phyloP scores from a whole-genome alignment of 345 rosid species.

The Hibiscus mutabilis region DNA sequence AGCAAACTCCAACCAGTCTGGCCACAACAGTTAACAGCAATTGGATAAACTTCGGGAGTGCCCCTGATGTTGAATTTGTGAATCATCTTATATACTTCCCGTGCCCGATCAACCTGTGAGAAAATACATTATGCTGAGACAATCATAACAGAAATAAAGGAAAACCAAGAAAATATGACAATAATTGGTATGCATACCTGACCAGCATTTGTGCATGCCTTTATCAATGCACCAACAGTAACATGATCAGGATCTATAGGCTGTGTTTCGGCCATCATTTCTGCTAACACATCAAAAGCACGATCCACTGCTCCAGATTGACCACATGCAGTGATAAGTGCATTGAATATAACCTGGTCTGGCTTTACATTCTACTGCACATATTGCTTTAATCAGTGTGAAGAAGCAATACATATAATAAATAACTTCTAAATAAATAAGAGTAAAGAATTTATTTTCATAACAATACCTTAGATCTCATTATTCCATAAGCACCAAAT shows the following conservation, averaged over 20 bases:
- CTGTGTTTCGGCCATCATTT: slow-evolving; percentile 74
- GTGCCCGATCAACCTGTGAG: slow-evolving; percentile 66
- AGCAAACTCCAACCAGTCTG: slow-evolving; percentile 82
- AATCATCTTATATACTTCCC: slow-evolving; percentile 78
- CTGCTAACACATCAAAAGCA: slow-evolving; percentile 95
- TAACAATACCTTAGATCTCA: slow-evolving; percentile 87
- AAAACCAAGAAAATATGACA: slow-evolving; percentile 10
- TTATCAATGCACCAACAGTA: slow-evolving; percentile 82
- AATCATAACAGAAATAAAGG: slow-evolving; percentile 4
- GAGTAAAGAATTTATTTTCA: neutral
- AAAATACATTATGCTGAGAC: slow-evolving; percentile 19
- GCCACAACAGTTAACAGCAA: slow-evolving; percentile 74
- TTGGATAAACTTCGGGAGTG: slow-evolving; percentile 89
- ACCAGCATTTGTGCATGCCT: slow-evolving; percentile 81
- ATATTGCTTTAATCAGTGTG: slow-evolving; percentile 39
- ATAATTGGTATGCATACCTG: slow-evolving; percentile 44
- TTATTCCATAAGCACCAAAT: slow-evolving; percentile 95
- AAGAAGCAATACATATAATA: slow-evolving; percentile 4
- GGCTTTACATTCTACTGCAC: slow-evolving; percentile 97
- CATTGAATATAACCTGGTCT: slow-evolving; percentile 96
- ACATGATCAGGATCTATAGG: slow-evolving; percentile 96
- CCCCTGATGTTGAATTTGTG: slow-evolving; percentile 65
- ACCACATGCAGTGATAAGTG: slow-evolving; percentile 95
- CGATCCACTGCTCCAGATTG: slow-evolving; percentile 95
- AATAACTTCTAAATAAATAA: neutral